phyloP scores from a whole-genome alignment of 768 basidiomycete genomes.

The Boletus patriciae region DNA sequence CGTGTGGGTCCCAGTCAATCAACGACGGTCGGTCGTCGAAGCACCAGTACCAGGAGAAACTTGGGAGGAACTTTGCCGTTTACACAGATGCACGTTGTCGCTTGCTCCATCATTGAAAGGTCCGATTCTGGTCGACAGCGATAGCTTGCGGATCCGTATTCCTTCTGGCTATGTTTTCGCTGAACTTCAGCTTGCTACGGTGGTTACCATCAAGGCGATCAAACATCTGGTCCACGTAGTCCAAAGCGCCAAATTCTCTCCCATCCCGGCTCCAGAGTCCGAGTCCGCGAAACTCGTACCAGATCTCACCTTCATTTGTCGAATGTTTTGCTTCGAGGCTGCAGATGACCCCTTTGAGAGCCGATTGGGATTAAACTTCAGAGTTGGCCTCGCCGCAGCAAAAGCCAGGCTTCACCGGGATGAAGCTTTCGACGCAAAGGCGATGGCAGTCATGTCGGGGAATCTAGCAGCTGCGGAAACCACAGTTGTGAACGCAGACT shows the following conservation, averaged over 20 bases:
- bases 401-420: constrained; percentile 70
- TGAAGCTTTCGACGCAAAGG: constrained; percentile 78
- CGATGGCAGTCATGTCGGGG: constrained; percentile 52
- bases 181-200: constrained; percentile 71
- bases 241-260: constrained; percentile 47
- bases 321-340: constrained; percentile 70
- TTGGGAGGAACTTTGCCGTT: constrained; percentile 75
- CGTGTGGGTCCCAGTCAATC: constrained; percentile 56
- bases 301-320: constrained; percentile 54
- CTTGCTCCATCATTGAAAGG: constrained; percentile 32
- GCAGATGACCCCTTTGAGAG: constrained; percentile 85
- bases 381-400: constrained; percentile 70
- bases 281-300: constrained; percentile 77
- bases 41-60: constrained; percentile 33
- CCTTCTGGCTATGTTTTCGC: constrained; percentile 77
- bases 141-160: constrained; percentile 72
- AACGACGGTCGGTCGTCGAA: constrained; percentile 36
- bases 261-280: constrained; percentile 60
- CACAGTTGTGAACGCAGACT: constrained; percentile 48
- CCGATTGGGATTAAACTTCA: constrained; percentile 70
- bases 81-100: constrained; percentile 53
- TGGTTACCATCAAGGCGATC: constrained; percentile 66
- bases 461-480: constrained; percentile 32
- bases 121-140: constrained; percentile 54
- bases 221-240: constrained; percentile 67